Percentiles rank a stretch among this genome's conserved stretches.
Evolutionary conservation across 495 filamentous ascomycete genomes (phyloP).

Genomic region (Lasiosphaeria miniovina): DNA sequence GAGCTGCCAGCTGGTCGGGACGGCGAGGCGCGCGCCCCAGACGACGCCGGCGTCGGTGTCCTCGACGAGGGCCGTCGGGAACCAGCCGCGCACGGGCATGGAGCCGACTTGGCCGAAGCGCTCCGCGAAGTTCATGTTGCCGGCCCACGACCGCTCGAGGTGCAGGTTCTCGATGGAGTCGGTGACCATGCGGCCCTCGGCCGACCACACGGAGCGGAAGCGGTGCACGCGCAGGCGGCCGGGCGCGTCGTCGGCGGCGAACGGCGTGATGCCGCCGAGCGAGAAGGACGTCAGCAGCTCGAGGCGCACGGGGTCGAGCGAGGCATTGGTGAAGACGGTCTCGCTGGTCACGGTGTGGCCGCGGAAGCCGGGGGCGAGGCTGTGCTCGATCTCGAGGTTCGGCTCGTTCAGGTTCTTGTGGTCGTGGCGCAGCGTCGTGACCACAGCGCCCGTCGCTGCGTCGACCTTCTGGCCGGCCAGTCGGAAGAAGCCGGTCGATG

Average conservation of each 20-base stretch:
- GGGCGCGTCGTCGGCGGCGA: slow-evolving; percentile 6
- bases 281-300: slow-evolving; percentile 11
- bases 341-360: slow-evolving; percentile 2
- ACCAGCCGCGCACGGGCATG: slow-evolving; percentile 11
- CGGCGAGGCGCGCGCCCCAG: slow-evolving; percentile 6
- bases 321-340: slow-evolving; percentile 7
- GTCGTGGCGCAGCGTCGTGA: slow-evolving; percentile 5
- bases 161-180: slow-evolving; percentile 8
- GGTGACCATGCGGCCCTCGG: slow-evolving; percentile 6
- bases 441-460: background rate
- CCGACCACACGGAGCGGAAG: slow-evolving; percentile 10
- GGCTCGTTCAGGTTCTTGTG: background rate
- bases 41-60: slow-evolving; percentile 5
- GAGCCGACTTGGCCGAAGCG: slow-evolving; percentile 10
- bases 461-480: slow-evolving; percentile 1
- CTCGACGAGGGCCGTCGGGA: slow-evolving; percentile 9
- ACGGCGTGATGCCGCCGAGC: slow-evolving; percentile 8
- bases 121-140: slow-evolving; percentile 10
- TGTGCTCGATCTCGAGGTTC: slow-evolving; percentile 6
- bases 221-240: slow-evolving; percentile 2
- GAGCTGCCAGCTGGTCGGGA: slow-evolving; percentile 8
- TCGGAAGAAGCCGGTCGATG: slow-evolving; percentile 7
- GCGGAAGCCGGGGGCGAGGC: slow-evolving; percentile 2
- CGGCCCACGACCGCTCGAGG: slow-evolving; percentile 8
- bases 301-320: slow-evolving; percentile 4